Evolutionary conservation across 495 filamentous ascomycete genomes (phyloP).

Genomic region (Chaetomium tenue): DNA sequence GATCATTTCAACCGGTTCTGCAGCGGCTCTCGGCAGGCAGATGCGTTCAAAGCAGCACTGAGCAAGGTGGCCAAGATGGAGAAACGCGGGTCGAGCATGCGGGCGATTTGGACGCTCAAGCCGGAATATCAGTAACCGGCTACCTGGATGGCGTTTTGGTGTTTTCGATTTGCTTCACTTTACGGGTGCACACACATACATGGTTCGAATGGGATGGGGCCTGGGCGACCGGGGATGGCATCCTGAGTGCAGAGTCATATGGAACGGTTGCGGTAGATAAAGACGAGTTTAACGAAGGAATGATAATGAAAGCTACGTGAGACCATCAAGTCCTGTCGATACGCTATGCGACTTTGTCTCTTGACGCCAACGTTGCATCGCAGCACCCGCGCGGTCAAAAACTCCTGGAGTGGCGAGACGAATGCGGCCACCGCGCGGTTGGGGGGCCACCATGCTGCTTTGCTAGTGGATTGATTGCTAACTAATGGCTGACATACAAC

Average conservation of each 20-base stretch:
- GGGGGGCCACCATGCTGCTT: background rate
- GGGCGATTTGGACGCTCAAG: slow-evolving; percentile 46
- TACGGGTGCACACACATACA: background rate
- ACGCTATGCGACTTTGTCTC: no score
- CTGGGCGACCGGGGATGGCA: background rate
- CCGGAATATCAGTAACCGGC: slow-evolving; percentile 25
- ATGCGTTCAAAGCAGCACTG: slow-evolving; percentile 50
- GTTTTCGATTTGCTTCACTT: background rate
- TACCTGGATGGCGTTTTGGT: background rate
- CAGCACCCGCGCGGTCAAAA: no score
- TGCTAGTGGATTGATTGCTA: slow-evolving; percentile 4
- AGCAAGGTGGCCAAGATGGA: slow-evolving; percentile 51
- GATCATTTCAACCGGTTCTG: slow-evolving; percentile 68
- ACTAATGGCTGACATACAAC: background rate
- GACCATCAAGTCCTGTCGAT: no score
- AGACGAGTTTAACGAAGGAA: background rate
- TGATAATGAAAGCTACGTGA: background rate
- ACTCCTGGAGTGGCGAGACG: background rate
- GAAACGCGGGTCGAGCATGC: slow-evolving; percentile 41
- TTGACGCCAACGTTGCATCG: no score
- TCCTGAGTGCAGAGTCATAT: background rate
- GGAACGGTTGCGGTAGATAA: background rate
- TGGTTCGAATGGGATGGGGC: background rate
- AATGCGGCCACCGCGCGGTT: slow-evolving; percentile 15
- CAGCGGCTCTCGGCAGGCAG: slow-evolving; percentile 39